Evolutionary conservation across 2,329 filamentous ascomycete genomes (phyloP), one percentile per base, ranked within the genome.

Genomic region (Mycosphaerelloides madeirae): DNA sequence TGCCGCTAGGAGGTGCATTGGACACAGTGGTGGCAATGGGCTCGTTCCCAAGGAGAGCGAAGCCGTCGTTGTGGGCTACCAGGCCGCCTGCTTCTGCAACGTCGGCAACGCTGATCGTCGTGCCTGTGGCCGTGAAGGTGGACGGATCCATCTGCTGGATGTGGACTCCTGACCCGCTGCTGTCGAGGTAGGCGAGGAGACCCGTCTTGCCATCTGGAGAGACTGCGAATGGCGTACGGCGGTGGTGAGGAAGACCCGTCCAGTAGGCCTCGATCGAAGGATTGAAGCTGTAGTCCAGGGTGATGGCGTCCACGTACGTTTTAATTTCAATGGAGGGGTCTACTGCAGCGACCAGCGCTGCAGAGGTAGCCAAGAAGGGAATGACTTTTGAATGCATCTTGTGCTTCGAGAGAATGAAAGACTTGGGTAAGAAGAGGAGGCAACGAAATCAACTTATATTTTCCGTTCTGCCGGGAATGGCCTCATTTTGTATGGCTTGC

Each of bases 11-110:
- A 11, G 76, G 72, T 1, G 74, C 72, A 44, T 77, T 68, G 3
- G 71, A 52, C 13, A 75, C 74, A 16, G 71, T 72, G 1, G 73
- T 70, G 2, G 75, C 68, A 52, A 79, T 64, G 2, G 69, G 68
- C 57, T 79, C 77, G 63, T 80, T 80, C 20, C 77, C 79, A 38
- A 83, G 63, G 20, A 82, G 62, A n/a, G 79, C 78, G 49, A 83
- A 83, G 2, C 79, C 79, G 58, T 83, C 78, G 50, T 79, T 68
- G 55, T 81, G 79, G 13, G 78, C 79, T 33, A 82, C 75, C 1
- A 83, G 70, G 35, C 79, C 79, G 41, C 77, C 77, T 3, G 76
- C 77, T 63, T 82, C 79, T 54, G 78, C 76, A 31, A 70, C 78
- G 12, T 71, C 70, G n/a, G 68, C 56, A 31, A 81, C 64, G 1